Conservation (phyloP, 805 yeast species). For the Candida ponderosae region DNA sequence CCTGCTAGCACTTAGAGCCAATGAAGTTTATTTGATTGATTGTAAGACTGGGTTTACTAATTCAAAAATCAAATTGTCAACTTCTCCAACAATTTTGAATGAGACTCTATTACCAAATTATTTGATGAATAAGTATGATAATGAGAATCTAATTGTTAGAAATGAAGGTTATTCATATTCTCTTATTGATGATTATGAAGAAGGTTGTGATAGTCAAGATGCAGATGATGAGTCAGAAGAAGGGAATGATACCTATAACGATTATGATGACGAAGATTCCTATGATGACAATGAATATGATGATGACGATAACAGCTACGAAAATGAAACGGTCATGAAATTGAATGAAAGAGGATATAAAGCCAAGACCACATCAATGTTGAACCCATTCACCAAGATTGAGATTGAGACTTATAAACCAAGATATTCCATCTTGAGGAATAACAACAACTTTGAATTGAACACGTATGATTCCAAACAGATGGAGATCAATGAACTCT, state of each 20-base stretch:
- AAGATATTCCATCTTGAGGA: neutral
- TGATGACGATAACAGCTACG: too few species aligned
- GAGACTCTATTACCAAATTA: constrained; percentile 17
- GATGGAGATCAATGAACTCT: too few species aligned
- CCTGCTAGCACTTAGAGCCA: constrained; percentile 1
- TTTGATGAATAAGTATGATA: constrained; percentile 9
- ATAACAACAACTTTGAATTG: too few species aligned
- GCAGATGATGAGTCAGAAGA: constrained; percentile 2
- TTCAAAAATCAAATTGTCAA: constrained; percentile 35
- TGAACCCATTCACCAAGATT: constrained; percentile 42
- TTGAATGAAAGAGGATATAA: too few species aligned
- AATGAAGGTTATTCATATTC: constrained; percentile 7
- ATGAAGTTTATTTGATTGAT: constrained; percentile 15
- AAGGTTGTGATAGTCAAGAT: too few species aligned
- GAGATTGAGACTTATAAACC: constrained; percentile 45
- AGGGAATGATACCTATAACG: constrained; percentile 2
- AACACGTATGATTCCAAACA: too few species aligned
- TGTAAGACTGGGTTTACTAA: constrained; percentile 15
- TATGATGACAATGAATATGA: neutral
- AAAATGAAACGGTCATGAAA: constrained; percentile 12
- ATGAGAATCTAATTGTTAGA: constrained; percentile 15
- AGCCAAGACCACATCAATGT: too few species aligned
- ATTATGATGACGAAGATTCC: neutral
- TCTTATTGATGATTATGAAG: too few species aligned
- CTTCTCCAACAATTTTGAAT: constrained; percentile 15